Percentiles rank a stretch among this genome's conserved stretches.
Evolutionary conservation across 2,329 filamentous ascomycete species (phyloP).

Genomic region (Phyllosticta citrichinensis): DNA sequence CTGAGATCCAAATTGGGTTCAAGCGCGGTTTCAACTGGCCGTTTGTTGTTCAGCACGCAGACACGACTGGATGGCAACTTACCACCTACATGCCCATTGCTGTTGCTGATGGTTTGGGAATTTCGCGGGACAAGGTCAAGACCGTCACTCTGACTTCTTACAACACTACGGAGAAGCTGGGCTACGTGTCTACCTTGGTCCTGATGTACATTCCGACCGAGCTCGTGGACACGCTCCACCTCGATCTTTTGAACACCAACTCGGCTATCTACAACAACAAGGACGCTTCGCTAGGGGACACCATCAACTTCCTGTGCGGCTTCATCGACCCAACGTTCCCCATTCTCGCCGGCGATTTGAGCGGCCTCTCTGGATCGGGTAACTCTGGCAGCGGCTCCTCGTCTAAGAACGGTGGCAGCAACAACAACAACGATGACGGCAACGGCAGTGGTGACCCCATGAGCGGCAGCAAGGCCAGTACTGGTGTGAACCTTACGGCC

Average conservation of each 20-base stretch:
- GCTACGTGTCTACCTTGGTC: slow-evolving; percentile 74
- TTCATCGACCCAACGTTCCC: slow-evolving; percentile 81
- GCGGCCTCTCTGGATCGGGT: slow-evolving; percentile 25
- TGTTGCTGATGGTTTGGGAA: slow-evolving; percentile 53
- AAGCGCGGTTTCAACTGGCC: slow-evolving; percentile 68
- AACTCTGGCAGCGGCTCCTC: slow-evolving; percentile 31
- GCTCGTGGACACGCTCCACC: slow-evolving; percentile 46
- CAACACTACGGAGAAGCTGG: slow-evolving; percentile 57
- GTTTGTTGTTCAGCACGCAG: slow-evolving; percentile 62
- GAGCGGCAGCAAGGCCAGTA: slow-evolving; percentile 48
- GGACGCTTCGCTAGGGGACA: slow-evolving; percentile 29
- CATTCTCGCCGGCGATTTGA: slow-evolving; percentile 43
- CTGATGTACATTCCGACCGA: slow-evolving; percentile 38
- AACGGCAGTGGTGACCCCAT: slow-evolving; percentile 38
- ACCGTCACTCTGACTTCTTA: slow-evolving; percentile 67
- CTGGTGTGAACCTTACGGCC: slow-evolving; percentile 22
- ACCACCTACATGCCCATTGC: slow-evolving; percentile 68
- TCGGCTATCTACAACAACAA: slow-evolving; percentile 67
- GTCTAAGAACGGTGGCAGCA: slow-evolving; percentile 19
- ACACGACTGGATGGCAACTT: slow-evolving; percentile 67
- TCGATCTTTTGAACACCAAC: slow-evolving; percentile 60
- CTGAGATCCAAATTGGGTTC: slow-evolving; percentile 78
- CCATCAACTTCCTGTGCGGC: slow-evolving; percentile 62
- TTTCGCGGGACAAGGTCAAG: slow-evolving; percentile 41
- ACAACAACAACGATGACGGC: slow-evolving; percentile 21